Conservation (phyloP, 306 rosid species). For the Quercus alba region DNA sequence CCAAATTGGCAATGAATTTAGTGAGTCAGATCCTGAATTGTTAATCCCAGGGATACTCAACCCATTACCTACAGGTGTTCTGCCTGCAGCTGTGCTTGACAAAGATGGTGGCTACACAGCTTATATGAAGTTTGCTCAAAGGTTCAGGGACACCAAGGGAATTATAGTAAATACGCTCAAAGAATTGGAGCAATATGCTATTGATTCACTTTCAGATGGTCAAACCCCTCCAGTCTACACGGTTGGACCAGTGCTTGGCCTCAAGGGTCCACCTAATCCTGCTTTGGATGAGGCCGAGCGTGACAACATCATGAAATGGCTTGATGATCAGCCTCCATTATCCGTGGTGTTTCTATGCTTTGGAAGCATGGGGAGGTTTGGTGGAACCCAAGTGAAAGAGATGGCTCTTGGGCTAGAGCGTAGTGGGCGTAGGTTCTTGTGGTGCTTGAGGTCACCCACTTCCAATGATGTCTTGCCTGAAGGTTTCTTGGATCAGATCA, state of each 20-base stretch:
- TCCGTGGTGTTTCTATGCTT: slow-evolving; percentile 60
- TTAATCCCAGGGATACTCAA: slow-evolving; percentile 39
- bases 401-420: slow-evolving; percentile 46
- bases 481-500: slow-evolving; percentile 53
- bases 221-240: slow-evolving; percentile 48
- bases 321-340: slow-evolving; percentile 46
- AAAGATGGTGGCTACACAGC: slow-evolving; percentile 47
- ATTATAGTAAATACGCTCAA: slow-evolving; percentile 50
- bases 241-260: slow-evolving; percentile 52
- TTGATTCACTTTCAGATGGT: slow-evolving; percentile 29
- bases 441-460: slow-evolving; percentile 37
- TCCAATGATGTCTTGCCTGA: slow-evolving; percentile 39
- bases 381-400: slow-evolving; percentile 49
- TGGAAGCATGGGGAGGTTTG: slow-evolving; percentile 62
- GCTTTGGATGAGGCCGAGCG: slow-evolving; percentile 31
- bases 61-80: slow-evolving; percentile 33
- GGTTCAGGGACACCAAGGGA: slow-evolving; percentile 47
- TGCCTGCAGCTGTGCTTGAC: slow-evolving; percentile 31
- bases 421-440: slow-evolving; percentile 53
- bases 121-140: slow-evolving; percentile 32
- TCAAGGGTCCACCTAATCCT: slow-evolving; percentile 22
- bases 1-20: slow-evolving; percentile 20
- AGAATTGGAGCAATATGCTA: slow-evolving; percentile 39
- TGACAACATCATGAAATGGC: slow-evolving; percentile 49
- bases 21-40: slow-evolving; percentile 29